Base-by-base conservation (phyloP, 2,329 filamentous ascomycete species). In the Apiospora saccharicola region DNA sequence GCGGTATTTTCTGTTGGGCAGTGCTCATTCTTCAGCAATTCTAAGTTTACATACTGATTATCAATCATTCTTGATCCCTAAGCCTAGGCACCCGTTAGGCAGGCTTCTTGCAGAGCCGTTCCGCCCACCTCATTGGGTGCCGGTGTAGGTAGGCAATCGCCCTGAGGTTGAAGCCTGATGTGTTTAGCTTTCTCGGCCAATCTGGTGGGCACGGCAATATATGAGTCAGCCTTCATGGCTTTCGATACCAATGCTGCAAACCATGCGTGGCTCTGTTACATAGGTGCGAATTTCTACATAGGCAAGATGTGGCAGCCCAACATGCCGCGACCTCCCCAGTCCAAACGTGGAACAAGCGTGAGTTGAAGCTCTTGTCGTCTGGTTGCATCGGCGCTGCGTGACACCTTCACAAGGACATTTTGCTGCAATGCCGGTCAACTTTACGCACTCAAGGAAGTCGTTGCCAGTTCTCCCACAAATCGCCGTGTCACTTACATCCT, bases 291-390 rank as follows among this genome's bases (percentile, higher is more conserved):
- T 41, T 41, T 41, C 88, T 85, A 97, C 72, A 97, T 76, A 37
- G 94, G 94, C 76, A 98, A 84, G 75, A 98, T 89, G 84, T 98
- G 95, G 81, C 96, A 99, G 71, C 96, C 96, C 78, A 99, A 85
- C 81, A 97, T 85, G 16, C 96, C 96, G 81, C 94, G 88, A 43
- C 96, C 96, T 76, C 96, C 96, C 96, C 96, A 99, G 79, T 95
- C 88, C 64, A 90, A 89, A 77, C 90, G 89, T 70, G 96, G 96
- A 68, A 87, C 94, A 75, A 99, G 84, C 75, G 89, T 91, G 78
- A 98, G 83, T 72, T 91, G 88, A 72, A 96, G 81, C 75, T 94
- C 89, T 78, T 87, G 85, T 71, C 81, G 82, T 76, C 78, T 79
- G 64, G 79, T 83, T 71, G 81, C 82, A 49, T 81, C 83, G 67